Base-by-base conservation (phyloP, 2,329 filamentous ascomycete genomes). In the Sordariomycetes sp. region DNA sequence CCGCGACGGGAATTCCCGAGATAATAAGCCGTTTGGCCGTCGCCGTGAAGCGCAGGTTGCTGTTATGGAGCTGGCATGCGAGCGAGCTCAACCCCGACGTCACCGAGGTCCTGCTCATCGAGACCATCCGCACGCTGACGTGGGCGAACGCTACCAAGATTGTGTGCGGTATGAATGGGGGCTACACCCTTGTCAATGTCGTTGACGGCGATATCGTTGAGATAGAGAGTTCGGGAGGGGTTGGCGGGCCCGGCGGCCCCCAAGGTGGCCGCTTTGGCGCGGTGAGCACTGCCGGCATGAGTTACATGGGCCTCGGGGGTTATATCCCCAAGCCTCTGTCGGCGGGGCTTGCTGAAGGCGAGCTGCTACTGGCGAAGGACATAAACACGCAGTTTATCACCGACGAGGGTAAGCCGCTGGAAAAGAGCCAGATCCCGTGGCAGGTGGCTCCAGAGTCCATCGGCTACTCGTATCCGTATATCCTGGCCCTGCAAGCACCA, bases 51-150 rank as follows among this genome's bases (percentile, higher is more conserved):
- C 80, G 94, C 67, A 89, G 89, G 66, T 78, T 99, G 57, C 71
- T 97, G 61, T 74, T 97, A 58, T 99, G 94, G 92, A 89, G 87
- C 66, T 99, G 95, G 94, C 88, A 94, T 65, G 92, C 96, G 69
- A 94, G 91, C 76, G 94, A 97, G 74, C 79, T 97, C 50, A 81
- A 81, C 54, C 78, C 82, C 3, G 85, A 94, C 37, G 83, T 87
- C 0, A 76, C 77, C 32, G 94, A 97, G 72, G 82, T 97, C 43
- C 82, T 85, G 1, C 78, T 97, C 52, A 78, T 90, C 37, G 93
- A 93, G 66, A 85, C 88, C 24, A 89, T 97, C 61, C 90, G 94
- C 67, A 92, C 87, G 16, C 77, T 97, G 61, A 96, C 89, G 2
- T 99, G 94, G 94, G 89, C 90, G 7, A 91, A 83, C 60, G 91